Conservation (phyloP, 2,329 filamentous ascomycete species). For the Tolypocladium guangdongense region DNA sequence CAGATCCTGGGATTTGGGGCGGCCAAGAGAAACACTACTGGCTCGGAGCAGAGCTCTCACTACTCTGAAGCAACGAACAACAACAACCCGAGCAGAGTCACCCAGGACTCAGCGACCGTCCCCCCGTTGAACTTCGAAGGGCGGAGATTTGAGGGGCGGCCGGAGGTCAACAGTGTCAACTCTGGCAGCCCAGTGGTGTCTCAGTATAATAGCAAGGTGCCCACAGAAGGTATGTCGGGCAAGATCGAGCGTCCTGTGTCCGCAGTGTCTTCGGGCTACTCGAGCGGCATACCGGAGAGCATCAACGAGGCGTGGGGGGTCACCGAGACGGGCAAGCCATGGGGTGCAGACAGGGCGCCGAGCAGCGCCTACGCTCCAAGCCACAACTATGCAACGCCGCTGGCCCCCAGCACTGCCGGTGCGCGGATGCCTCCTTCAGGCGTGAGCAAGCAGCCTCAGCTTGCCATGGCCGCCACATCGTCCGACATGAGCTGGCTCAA, state of each 20-base stretch:
- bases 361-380: constrained; percentile 41
- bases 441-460: constrained; percentile 38
- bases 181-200: constrained; percentile 61
- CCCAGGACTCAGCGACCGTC: constrained; percentile 57
- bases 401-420: constrained; percentile 24
- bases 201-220: constrained; percentile 41
- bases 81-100: constrained; percentile 29
- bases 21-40: constrained; percentile 37
- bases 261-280: constrained; percentile 42
- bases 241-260: constrained; percentile 49
- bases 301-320: constrained; percentile 46
- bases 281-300: constrained; percentile 55
- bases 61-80: constrained; percentile 32
- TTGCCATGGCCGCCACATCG: constrained; percentile 36
- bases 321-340: constrained; percentile 30
- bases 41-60: constrained; percentile 43
- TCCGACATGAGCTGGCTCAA: constrained; percentile 77
- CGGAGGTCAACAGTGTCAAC: constrained; percentile 53
- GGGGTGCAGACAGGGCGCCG: constrained; percentile 38
- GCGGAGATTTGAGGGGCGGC: constrained; percentile 43
- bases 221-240: constrained; percentile 47
- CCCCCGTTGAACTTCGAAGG: constrained; percentile 56
- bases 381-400: constrained; percentile 29
- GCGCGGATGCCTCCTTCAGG: constrained; percentile 20
- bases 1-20: constrained; percentile 52